phyloP scores from a whole-genome alignment of 1,139 yeast genomes.

The Pichia sp. region DNA sequence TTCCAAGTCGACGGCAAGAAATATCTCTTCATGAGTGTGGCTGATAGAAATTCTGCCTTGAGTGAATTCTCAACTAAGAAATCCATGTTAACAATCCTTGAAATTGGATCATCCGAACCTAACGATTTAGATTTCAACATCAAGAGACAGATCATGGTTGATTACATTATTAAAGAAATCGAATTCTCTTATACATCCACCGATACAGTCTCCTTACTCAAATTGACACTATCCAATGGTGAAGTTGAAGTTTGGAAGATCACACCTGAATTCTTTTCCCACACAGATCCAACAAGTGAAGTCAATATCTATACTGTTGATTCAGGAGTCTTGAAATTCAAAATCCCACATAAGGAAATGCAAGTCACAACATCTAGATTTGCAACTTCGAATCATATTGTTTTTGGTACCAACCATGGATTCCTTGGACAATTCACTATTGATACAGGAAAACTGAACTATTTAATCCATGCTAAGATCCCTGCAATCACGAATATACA shows the following conservation, averaged over 20 bases:
- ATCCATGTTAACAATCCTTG: constrained; percentile 8
- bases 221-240: constrained; percentile 16
- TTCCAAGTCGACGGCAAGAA: constrained; percentile 14
- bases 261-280: constrained; percentile 18
- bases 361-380: constrained; percentile 15
- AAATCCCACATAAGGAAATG: constrained; percentile 5
- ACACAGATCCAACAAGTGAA: background rate
- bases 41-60: constrained; percentile 8
- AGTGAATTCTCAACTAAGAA: constrained; percentile 9
- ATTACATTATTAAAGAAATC: constrained; percentile 12
- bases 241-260: constrained; percentile 52
- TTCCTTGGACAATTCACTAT: constrained; percentile 57
- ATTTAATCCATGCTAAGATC: constrained; percentile 22
- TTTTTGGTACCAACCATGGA: constrained; percentile 70
- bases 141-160: constrained; percentile 7
- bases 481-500: constrained; percentile 24
- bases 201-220: constrained; percentile 1
- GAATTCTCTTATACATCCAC: constrained; percentile 11
- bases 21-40: constrained; percentile 29
- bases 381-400: constrained; percentile 43
- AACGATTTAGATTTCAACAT: constrained; percentile 1
- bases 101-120: background rate
- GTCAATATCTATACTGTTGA: background rate
- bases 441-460: constrained; percentile 18
- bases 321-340: constrained; percentile 3